Percentiles rank a stretch among this genome's conserved stretches.
Conservation (phyloP, 176 grass and related monocot genomes). For the Aegilops bicornis region DNA sequence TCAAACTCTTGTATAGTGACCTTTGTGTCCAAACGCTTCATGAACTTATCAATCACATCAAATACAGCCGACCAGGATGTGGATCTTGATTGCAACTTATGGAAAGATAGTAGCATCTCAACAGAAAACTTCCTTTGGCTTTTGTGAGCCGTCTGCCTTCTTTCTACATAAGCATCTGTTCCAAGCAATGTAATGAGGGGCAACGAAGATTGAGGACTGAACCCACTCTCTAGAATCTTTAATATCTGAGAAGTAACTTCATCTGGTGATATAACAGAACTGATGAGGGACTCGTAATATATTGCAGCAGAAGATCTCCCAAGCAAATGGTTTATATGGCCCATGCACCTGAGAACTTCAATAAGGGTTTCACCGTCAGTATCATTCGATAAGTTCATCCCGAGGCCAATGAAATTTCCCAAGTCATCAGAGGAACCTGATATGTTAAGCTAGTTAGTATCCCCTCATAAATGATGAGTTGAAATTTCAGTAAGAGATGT, state of each 20-base stretch:
- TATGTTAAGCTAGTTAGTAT: conserved; percentile 31
- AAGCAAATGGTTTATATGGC: conserved; percentile 72
- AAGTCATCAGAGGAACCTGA: conserved; percentile 76
- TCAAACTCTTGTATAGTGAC: conserved; percentile 35
- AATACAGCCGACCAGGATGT: conserved; percentile 69
- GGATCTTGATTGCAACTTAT: conserved; percentile 60
- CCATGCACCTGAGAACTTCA: conserved; percentile 93
- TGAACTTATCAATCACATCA: conserved; percentile 73
- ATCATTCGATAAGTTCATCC: conserved; percentile 40
- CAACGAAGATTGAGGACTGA: conserved; percentile 52
- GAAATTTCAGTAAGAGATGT: conserved; percentile 14
- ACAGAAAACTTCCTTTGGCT: conserved; percentile 92
- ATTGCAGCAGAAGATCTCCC: conserved; percentile 74
- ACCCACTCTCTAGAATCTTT: conserved; percentile 75
- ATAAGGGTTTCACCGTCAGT: conserved; percentile 56
- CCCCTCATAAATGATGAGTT: conserved; percentile 6
- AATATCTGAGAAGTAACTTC: conserved; percentile 80
- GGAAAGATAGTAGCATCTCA: conserved; percentile 87
- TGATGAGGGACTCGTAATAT: conserved; percentile 86
- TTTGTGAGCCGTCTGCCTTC: conserved; percentile 68
- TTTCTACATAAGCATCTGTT: conserved; percentile 68
- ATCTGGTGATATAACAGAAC: conserved; percentile 60
- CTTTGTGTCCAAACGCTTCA: conserved; percentile 60
- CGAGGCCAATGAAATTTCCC: conserved; percentile 16
- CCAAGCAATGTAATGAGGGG: conserved; percentile 72